Base-by-base conservation (phyloP, 1,139 yeast genomes). In the Saccharomyces hybrid region DNA sequence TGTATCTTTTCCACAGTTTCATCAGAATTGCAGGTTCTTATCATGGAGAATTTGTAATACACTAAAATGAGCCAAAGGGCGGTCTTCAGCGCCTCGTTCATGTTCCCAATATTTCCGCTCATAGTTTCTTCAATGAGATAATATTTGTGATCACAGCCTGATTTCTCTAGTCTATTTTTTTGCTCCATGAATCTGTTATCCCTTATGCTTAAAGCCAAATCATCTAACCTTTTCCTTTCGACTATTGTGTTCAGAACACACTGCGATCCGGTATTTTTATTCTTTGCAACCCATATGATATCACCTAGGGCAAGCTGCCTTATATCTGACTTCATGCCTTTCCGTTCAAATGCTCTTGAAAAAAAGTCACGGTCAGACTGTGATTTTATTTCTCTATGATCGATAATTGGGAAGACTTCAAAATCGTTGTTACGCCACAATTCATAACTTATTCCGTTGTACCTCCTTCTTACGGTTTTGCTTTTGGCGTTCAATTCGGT, bases 141-240 rank as follows among this genome's bases (percentile, higher is more conserved):
- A 61, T 83, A 85, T 48, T 84, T 80, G 61, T 86, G 79, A 32
- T 75, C 75, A 67, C 91, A 74, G 0, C 87, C 88, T 0, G 95
- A 79, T 66, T 83, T 79, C 52, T 77, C 78, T 56, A 93, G 73
- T 53, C 99, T 78, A 27, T 78, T 74, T 66, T 93, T 91, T 66
- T 93, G 99, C 67, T 93, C 99, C 57, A 77, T 75, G 61, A 82
- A 91, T 52, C 99, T 75, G 3, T 97, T 97, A 70, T 93, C 99
- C 58, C 80, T 78, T 49, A 95, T 90, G 52, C 97, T 88, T 50
- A 77, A 68, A 0, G 87, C 86, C 63, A 95, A 78, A 74, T 95
- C 99, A 66, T 88, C 96, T 48, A 90, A 71, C 56, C 97, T 74
- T 70, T 95, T 95, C 46, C 99, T 77, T 70, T 95, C 99, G 54